These are phyloP conservation scores for Heterobasidion irregulare DNA, from an alignment of 1,284 basidiomycete species.

Conservation along the genomic window DNA sequence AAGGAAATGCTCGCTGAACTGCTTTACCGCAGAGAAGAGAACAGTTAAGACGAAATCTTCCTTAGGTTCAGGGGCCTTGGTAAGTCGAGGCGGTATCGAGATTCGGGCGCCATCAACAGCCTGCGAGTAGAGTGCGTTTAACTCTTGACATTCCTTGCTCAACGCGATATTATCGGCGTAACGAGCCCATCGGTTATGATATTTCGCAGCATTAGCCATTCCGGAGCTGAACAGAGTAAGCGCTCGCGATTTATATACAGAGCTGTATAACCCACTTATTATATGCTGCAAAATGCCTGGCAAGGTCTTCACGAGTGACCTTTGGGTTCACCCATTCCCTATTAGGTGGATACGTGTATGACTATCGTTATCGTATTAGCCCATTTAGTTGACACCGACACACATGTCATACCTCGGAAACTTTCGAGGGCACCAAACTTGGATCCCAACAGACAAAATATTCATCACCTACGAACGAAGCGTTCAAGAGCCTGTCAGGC, in stretches of 20 bases:
- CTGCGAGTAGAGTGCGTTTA: constrained; percentile 60
- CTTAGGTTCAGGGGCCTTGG: constrained; percentile 32
- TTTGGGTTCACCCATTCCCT: constrained; percentile 37
- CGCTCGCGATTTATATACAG: neutral
- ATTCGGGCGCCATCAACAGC: constrained; percentile 56
- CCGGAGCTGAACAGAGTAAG: constrained; percentile 27
- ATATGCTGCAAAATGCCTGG: constrained; percentile 54
- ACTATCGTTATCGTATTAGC: constrained; percentile 23
- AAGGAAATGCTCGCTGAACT: constrained; percentile 35
- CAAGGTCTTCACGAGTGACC: constrained; percentile 47
- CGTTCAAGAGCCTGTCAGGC: neutral
- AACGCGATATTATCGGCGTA: constrained; percentile 47
- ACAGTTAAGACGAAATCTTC: constrained; percentile 45
- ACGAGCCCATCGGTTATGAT: constrained; percentile 53
- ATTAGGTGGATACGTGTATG: constrained; percentile 57
- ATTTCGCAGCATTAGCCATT: constrained; percentile 42
- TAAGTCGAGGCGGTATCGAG: constrained; percentile 45
- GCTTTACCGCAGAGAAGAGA: constrained; percentile 34
- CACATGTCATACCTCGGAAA: constrained; percentile 35
- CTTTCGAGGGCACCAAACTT: constrained; percentile 44
- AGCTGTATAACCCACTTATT: constrained; percentile 36
- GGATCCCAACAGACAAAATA: constrained; percentile 64
- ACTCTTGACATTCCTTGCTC: constrained; percentile 55
- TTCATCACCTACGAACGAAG: constrained; percentile 38
- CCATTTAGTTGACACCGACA: neutral